These are phyloP conservation scores for Immersiporthe knoxdaviesiana DNA, from an alignment of 2,329 filamentous ascomycete genomes.

Conservation along the genomic window DNA sequence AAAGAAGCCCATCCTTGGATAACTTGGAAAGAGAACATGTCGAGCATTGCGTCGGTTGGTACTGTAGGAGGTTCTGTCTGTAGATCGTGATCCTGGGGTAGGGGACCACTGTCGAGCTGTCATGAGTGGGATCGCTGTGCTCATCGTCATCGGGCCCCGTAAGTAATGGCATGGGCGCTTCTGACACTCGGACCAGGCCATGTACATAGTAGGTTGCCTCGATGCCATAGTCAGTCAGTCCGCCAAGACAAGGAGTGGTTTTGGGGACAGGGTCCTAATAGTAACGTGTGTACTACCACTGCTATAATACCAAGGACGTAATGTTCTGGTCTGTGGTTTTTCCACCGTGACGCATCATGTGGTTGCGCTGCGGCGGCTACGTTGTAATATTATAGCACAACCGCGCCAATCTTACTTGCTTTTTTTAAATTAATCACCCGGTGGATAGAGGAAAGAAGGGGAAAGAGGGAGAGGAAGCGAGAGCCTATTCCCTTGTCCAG, in stretches of 20 bases:
- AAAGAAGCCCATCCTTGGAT: background rate
- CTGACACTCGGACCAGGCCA: background rate
- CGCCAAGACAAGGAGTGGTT: background rate
- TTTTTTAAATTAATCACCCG: background rate
- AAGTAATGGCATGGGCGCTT: background rate
- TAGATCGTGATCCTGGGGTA: slow-evolving; percentile 1
- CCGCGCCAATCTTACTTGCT: background rate
- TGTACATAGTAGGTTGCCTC: background rate
- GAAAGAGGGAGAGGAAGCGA: background rate
- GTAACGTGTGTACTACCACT: background rate
- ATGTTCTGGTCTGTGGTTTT: background rate
- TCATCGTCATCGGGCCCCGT: background rate
- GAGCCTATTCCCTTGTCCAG: background rate
- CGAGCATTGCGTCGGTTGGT: background rate
- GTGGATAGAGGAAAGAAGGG: background rate
- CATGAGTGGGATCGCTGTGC: background rate
- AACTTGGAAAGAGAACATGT: background rate
- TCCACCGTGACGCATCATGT: background rate
- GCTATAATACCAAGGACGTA: too few species aligned
- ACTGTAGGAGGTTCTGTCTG: background rate
- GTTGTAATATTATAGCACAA: too few species aligned
- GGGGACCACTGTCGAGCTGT: slow-evolving; percentile 2
- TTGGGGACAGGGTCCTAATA: background rate
- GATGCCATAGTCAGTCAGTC: background rate
- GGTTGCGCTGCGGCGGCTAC: background rate